Evolutionary conservation across 441 rosid genomes (phyloP), one percentile per base, ranked within the genome.

Genomic region (Sinapis alba): DNA sequence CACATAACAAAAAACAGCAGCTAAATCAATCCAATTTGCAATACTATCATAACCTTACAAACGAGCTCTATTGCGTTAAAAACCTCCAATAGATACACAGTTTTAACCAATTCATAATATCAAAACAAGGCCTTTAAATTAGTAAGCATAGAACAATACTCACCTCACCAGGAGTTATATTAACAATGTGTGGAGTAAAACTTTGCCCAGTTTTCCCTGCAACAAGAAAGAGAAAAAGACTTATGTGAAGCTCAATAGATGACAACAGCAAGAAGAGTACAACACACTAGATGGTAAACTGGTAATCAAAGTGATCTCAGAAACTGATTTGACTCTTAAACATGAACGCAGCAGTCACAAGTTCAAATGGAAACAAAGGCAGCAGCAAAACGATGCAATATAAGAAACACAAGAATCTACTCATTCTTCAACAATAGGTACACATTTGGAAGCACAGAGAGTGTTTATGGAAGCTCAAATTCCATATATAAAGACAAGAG

Each of bases 151-250:
- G 51, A 66, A 12, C 34, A 60, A 65, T 30, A 43, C 89, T 76
- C 86, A 96, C 99, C 91, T 96, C 98, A 41, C 97, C 97, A 68
- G 89, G 86, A 76, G 85, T 80, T 79, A 90, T 86, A 80, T 80
- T 80, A 68, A 96, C 82, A 75, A 96, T 83, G 80, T 93, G 90
- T 9, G 97, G 97, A 56, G 86, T 87, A 85, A 96, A 93, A 71
- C 94, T 88, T 38, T 88, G 94, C 73, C 97, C 96, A 1, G 85
- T 82, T 76, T 82, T 87, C 56, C 97, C 97, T 93, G 84, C 78
- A 83, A 32, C 54, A 26, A 36, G 12, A 54, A 3, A 13, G n/a
- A 6, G 0, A 36, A n/a, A 38, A 7, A 38, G 2, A 3, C 0
- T 11, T 6, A 68, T 41, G 6, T 53, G 59, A 62, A 34, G 34